Evolutionary conservation across 2,329 filamentous ascomycete species (phyloP).

Genomic region (Claviceps monticola): DNA sequence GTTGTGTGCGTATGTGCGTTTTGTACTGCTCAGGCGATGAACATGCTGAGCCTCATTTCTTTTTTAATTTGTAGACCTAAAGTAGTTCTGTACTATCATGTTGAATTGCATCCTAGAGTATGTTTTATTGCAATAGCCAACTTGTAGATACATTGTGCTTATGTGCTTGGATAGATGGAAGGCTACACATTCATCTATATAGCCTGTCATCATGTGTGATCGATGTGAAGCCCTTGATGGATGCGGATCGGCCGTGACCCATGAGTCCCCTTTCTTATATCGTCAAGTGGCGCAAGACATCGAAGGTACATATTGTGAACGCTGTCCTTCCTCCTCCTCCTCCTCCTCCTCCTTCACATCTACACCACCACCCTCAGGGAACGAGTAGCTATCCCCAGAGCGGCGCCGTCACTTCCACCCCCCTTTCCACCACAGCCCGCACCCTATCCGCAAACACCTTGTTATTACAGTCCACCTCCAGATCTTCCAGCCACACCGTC

Average conservation of each 20-base stretch:
- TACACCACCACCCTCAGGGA: not conserved
- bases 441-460: conserved; percentile 72
- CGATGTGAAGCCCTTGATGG: no score
- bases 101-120: conserved; percentile 9
- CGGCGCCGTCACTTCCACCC: conserved; percentile 73
- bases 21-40: not conserved
- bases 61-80: conserved; percentile 17
- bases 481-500: conserved; percentile 78
- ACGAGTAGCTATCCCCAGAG: conserved; percentile 39
- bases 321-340: not conserved
- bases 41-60: conserved; percentile 7
- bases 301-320: not conserved
- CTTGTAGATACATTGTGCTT: not conserved
- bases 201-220: no score
- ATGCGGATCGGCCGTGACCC: not conserved
- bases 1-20: not conserved
- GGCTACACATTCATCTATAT: not conserved
- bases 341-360: not conserved
- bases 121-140: not conserved
- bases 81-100: conserved; percentile 17
- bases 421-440: conserved; percentile 76
- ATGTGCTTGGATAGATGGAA: not conserved
- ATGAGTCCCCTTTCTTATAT: not conserved
- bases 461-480: conserved; percentile 79
- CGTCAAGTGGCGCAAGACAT: not conserved